Evolutionary conservation across 164 flowering plant species (phyloP), one percentile per base, ranked within the genome.

Genomic region (Cinnamomum micranthum): DNA sequence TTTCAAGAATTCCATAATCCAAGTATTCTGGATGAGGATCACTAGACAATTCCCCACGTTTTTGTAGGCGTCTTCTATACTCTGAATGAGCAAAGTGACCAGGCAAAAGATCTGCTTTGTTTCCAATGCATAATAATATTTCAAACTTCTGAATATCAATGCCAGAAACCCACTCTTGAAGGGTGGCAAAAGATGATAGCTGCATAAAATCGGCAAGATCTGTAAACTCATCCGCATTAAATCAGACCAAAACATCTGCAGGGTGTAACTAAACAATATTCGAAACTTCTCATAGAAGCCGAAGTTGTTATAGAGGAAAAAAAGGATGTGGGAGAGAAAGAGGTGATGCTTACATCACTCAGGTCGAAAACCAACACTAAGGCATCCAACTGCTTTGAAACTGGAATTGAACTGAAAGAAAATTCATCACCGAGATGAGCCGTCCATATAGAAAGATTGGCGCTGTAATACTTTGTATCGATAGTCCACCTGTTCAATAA

Each of bases 301-400:
- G 2, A 64, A 64, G 50, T 2, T 23, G 5, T 64, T 31, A 71
- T 2, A 22, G 5, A 22, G 27, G 66, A 2, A 6, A 27, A 1
- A 3, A 68, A 79, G 6, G 69, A 10, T n/a, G 19, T 0, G 25
- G 1, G 25, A 47, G 33, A 3, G 25, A 52, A 19, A 55, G 19
- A 22, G 73, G 51, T 25, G 72, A 71, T 64, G 51, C 87, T 77
- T 62, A 92, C 98, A 80, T 95, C 88, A 80, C 17, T 92, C 87
- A 85, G 72, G 82, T 93, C 96, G 50, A 92, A 95, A 76, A 95
- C 98, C 98, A 95, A 85, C 78, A 95, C 92, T 77, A 95, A 74
- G 50, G 99, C 97, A 76, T 81, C 88, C 81, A 87, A 67, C 64
- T 73, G 83, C 50, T 86, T 71, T 33, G 73, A 77, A 50, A 78